Conservation (phyloP, 1,284 basidiomycete species). For the Leccinum subspadiceum region DNA sequence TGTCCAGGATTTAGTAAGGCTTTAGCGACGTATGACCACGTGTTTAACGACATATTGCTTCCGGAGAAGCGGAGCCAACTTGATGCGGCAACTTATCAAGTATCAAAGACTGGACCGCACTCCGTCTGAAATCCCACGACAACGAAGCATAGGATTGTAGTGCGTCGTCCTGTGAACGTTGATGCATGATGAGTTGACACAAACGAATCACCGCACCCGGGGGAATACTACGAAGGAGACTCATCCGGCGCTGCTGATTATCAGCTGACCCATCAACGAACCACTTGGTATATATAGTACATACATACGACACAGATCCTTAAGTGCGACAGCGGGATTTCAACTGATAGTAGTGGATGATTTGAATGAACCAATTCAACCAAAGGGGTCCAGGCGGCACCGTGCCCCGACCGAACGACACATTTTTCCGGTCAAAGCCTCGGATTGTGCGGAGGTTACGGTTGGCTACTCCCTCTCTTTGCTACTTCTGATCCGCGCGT, state of each 20-base stretch:
- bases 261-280: background rate
- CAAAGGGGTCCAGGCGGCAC: background rate
- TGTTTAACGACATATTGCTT: background rate
- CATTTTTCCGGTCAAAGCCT: background rate
- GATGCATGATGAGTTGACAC: background rate
- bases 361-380: background rate
- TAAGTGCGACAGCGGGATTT: background rate
- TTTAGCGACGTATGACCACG: background rate
- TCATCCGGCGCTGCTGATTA: background rate
- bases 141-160: background rate
- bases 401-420: background rate
- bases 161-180: background rate
- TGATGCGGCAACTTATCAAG: background rate
- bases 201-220: background rate
- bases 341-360: background rate
- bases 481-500: too few species aligned
- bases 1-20: background rate
- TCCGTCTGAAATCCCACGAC: background rate
- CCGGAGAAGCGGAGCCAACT: background rate
- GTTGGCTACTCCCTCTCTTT: background rate
- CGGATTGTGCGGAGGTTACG: background rate
- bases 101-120: background rate
- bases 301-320: background rate
- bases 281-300: background rate
- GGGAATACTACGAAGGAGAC: background rate